Conservation (phyloP, 805 yeast species). For the Candida incommunis region DNA sequence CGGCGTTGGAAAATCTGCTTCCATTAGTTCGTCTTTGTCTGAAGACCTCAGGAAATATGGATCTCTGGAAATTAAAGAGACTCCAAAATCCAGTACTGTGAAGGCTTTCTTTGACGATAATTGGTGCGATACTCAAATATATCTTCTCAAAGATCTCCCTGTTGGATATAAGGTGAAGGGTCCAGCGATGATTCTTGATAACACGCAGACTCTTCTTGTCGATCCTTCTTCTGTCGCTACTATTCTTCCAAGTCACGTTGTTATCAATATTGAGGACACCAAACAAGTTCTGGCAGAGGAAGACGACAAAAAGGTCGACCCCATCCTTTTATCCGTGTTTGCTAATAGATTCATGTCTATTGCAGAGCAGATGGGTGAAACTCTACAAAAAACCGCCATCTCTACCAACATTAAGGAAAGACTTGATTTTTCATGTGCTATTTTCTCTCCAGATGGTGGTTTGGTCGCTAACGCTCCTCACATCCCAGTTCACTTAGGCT, state of each 20-base stretch:
- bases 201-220: constrained; percentile 66
- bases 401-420: constrained; percentile 77
- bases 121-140: constrained; percentile 39
- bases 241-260: constrained; percentile 47
- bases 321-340: constrained; percentile 60
- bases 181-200: constrained; percentile 68
- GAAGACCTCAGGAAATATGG: constrained; percentile 34
- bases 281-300: constrained; percentile 9
- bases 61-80: constrained; percentile 9
- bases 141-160: constrained; percentile 35
- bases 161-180: constrained; percentile 45
- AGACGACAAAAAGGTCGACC: constrained; percentile 35
- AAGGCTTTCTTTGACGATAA: constrained; percentile 38
- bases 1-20: constrained; percentile 44
- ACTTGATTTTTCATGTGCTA: constrained; percentile 72
- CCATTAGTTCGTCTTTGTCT: not conserved
- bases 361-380: constrained; percentile 81
- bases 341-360: constrained; percentile 81
- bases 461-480: constrained; percentile 82
- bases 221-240: constrained; percentile 48
- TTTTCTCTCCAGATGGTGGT: constrained; percentile 64
- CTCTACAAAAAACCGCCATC: constrained; percentile 65
- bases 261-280: constrained; percentile 24
- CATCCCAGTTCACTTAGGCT: constrained; percentile 75
- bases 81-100: not conserved